phyloP scores from a whole-genome alignment of 140 eudicot genomes.

The Anethum foeniculum region DNA sequence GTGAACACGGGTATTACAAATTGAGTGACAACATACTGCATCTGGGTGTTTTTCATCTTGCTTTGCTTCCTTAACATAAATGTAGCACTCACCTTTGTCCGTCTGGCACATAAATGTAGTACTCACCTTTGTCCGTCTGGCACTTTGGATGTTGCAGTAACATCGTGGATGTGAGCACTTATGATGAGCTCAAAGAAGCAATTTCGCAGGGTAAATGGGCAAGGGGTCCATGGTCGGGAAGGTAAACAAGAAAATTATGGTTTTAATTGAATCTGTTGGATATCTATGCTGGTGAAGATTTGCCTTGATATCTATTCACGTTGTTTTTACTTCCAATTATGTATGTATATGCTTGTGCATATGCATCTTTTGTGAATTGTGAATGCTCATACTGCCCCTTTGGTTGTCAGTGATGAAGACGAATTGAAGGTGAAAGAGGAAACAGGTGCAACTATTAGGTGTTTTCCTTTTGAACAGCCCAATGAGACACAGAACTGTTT shows the following conservation, averaged over 20 bases:
- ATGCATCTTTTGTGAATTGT: background rate
- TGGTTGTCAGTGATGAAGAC: constrained; percentile 44
- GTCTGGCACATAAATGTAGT: constrained; percentile 5
- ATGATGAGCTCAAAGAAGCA: constrained; percentile 79
- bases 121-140: background rate
- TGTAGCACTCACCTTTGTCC: background rate
- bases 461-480: constrained; percentile 91
- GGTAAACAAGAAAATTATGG: constrained; percentile 27
- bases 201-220: constrained; percentile 92
- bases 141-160: constrained; percentile 41
- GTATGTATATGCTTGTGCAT: background rate
- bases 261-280: background rate
- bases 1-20: background rate
- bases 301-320: background rate
- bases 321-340: background rate
- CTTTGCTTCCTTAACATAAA: background rate
- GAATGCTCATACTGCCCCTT: constrained; percentile 9
- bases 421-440: constrained; percentile 84
- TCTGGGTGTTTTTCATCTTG: background rate
- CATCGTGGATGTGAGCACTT: constrained; percentile 88
- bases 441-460: constrained; percentile 83
- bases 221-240: constrained; percentile 94
- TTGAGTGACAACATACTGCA: background rate
- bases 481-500: constrained; percentile 53
- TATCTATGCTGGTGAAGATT: background rate